These are phyloP conservation scores for Bisporella sp. DNA, from an alignment of 2,329 filamentous ascomycete genomes.

Conservation along the genomic window DNA sequence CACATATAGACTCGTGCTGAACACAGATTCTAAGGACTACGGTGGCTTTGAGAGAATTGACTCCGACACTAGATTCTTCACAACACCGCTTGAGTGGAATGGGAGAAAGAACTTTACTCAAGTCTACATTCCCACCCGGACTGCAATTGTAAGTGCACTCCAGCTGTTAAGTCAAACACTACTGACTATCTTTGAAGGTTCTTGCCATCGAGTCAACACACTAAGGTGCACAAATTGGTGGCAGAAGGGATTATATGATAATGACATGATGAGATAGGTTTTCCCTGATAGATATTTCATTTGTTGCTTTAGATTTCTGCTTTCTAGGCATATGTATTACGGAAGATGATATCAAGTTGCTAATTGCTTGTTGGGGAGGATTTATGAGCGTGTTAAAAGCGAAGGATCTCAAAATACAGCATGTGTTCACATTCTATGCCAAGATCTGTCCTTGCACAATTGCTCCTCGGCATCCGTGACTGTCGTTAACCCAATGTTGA, in stretches of 20 bases:
- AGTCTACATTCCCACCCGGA: slow-evolving; percentile 79
- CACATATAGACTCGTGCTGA: slow-evolving; percentile 80
- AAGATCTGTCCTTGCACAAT: background rate
- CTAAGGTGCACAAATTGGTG: slow-evolving; percentile 8
- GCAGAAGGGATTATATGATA: background rate
- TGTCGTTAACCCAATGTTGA: too few species aligned
- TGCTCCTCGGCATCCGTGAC: too few species aligned
- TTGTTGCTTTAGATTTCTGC: background rate
- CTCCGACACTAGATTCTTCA: slow-evolving; percentile 82
- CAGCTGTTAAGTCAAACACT: background rate
- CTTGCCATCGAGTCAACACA: slow-evolving; percentile 31
- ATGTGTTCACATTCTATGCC: background rate
- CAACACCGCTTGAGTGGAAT: slow-evolving; percentile 87
- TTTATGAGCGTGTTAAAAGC: too few species aligned
- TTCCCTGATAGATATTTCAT: background rate
- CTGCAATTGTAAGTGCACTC: slow-evolving; percentile 62
- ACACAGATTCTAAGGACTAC: slow-evolving; percentile 69
- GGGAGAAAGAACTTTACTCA: slow-evolving; percentile 83
- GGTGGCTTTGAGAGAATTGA: slow-evolving; percentile 76
- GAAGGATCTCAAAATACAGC: too few species aligned
- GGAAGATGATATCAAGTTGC: background rate
- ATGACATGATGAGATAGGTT: background rate
- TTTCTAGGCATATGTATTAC: background rate
- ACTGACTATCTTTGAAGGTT: slow-evolving; percentile 19
- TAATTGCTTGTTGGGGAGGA: too few species aligned